These are phyloP conservation scores for Fragaria iinumae DNA, from an alignment of 306 rosid genomes.

Conservation along the genomic window DNA sequence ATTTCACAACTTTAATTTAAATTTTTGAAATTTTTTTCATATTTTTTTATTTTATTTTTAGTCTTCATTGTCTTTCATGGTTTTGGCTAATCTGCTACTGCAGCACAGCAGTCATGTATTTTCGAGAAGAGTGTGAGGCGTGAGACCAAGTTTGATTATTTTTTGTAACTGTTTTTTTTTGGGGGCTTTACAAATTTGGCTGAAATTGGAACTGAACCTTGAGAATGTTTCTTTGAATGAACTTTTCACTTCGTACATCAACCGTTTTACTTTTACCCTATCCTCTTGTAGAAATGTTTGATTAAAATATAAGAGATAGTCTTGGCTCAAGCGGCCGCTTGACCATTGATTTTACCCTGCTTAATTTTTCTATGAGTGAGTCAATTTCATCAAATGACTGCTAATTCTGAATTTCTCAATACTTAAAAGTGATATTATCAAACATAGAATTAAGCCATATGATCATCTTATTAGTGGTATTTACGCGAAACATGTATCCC, in stretches of 20 bases:
- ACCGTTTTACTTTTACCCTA: neutral
- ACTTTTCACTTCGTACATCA: neutral
- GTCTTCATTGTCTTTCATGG: neutral
- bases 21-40: constrained; percentile 27
- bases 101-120: constrained; percentile 2
- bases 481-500: too few relatives aligned
- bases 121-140: neutral
- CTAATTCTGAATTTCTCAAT: too few relatives aligned
- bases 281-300: neutral
- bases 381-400: too few relatives aligned
- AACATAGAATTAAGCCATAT: too few relatives aligned
- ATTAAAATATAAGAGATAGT: neutral
- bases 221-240: neutral
- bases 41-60: too few relatives aligned
- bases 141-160: neutral
- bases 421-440: too few relatives aligned
- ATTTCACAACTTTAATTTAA: constrained; percentile 78
- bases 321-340: neutral
- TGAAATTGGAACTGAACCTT: neutral
- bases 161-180: neutral
- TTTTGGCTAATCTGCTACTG: neutral
- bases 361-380: too few relatives aligned
- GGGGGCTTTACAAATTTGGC: neutral
- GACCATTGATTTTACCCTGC: too few relatives aligned
- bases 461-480: too few relatives aligned